Conservation (phyloP, 768 basidiomycete species). For the Lyophyllum semitale region DNA sequence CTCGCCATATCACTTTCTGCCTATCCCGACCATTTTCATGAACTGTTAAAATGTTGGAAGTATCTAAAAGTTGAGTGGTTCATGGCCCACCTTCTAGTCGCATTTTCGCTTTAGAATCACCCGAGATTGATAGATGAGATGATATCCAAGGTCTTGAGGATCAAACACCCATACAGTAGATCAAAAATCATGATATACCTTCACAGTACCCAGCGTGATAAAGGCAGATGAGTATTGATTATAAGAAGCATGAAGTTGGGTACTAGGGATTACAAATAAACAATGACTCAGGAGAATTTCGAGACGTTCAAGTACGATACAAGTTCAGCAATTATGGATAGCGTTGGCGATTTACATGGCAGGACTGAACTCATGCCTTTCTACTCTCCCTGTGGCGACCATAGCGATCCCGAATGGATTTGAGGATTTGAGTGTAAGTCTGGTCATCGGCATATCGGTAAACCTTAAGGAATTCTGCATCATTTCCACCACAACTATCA, state of each 20-base stretch:
- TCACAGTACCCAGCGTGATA: too few species aligned
- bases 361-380: not conserved
- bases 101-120: constrained; percentile 36
- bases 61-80: constrained; percentile 10
- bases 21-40: constrained; percentile 95
- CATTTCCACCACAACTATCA: not conserved
- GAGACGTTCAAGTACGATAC: not conserved
- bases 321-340: not conserved
- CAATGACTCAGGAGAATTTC: too few species aligned
- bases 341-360: not conserved
- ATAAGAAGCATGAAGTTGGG: too few species aligned
- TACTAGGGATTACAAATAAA: too few species aligned
- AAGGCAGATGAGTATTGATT: too few species aligned
- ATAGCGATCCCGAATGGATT: not conserved
- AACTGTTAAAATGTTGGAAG: constrained; percentile 72
- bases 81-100: constrained; percentile 44
- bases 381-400: not conserved
- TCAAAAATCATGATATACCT: too few species aligned
- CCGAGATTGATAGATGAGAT: too few species aligned
- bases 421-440: not conserved
- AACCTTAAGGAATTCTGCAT: not conserved
- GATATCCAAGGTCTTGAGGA: too few species aligned
- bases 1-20: constrained; percentile 92
- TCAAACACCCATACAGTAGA: too few species aligned
- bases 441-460: not conserved